A percentile compares a stretch with the other conserved stretches of the same genome.
phyloP scores from a whole-genome alignment of 257 asterid species.

The Nicotiana sylvestris region DNA sequence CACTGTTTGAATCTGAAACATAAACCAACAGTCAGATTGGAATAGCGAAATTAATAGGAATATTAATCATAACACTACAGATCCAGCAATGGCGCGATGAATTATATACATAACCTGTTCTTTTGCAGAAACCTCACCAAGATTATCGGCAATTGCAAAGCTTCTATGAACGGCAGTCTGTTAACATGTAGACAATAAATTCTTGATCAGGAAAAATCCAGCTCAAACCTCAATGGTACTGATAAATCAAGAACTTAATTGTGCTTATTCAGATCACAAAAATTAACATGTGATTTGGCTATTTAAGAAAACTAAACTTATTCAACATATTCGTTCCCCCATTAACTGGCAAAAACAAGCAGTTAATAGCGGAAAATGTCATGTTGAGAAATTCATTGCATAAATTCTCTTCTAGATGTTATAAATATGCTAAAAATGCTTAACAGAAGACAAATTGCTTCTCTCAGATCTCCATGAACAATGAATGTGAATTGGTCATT shows the following conservation, averaged over 20 bases:
- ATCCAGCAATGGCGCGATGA: not conserved
- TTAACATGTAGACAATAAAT: constrained; percentile 14
- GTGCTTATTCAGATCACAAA: not conserved
- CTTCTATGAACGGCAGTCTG: constrained; percentile 97
- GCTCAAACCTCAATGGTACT: not conserved
- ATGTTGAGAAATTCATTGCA: constrained; percentile 1
- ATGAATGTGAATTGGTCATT: not conserved
- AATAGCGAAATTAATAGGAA: not conserved
- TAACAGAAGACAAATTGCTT: not conserved
- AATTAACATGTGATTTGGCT: not conserved
- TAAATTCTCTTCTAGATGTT: not conserved
- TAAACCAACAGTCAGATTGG: constrained; percentile 21
- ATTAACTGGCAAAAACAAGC: not conserved
- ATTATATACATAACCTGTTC: constrained; percentile 51
- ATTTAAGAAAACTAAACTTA: not conserved
- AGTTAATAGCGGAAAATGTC: not conserved
- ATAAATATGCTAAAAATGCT: not conserved
- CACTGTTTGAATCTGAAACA: constrained; percentile 86
- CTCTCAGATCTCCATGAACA: not conserved
- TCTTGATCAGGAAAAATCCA: constrained; percentile 12
- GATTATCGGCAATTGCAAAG: constrained; percentile 84
- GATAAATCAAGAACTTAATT: not conserved
- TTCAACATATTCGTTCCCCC: not conserved
- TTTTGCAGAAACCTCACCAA: constrained; percentile 94
- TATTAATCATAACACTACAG: not conserved